Conservation (phyloP, 2,329 filamentous ascomycete genomes). For the Penicillium sclerotigenum region DNA sequence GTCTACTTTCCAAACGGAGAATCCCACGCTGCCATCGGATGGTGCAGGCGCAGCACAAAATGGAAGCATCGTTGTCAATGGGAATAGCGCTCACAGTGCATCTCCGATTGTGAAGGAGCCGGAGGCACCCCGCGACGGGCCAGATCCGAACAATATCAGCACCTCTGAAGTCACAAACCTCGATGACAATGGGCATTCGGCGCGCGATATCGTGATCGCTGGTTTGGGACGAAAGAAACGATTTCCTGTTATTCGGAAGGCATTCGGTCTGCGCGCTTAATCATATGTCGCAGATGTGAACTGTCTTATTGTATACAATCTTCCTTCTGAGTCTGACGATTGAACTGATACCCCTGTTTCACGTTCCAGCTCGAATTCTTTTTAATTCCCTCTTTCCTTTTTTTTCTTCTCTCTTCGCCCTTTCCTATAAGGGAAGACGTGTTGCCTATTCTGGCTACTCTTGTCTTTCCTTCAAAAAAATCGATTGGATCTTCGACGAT, state of each 20-base stretch:
- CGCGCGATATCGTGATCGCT: conserved; percentile 34
- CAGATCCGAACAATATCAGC: conserved; percentile 12
- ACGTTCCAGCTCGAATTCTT: background rate
- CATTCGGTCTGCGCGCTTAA: conserved; percentile 40
- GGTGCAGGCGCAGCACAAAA: conserved; percentile 3
- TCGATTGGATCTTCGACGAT: conserved; percentile 9
- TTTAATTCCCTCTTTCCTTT: conserved; percentile 7
- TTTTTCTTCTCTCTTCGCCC: background rate
- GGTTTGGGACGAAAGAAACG: conserved; percentile 45
- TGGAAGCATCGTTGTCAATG: conserved; percentile 12
- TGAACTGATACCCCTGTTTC: background rate
- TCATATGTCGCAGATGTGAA: background rate
- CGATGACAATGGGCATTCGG: conserved; percentile 15
- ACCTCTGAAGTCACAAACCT: conserved; percentile 13
- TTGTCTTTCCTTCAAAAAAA: background rate
- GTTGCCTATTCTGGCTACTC: background rate
- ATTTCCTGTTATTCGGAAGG: conserved; percentile 45
- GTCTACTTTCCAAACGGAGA: conserved; percentile 3
- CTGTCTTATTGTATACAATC: background rate
- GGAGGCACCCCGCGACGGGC: conserved; percentile 4
- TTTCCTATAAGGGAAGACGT: background rate
- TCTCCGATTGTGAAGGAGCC: conserved; percentile 8
- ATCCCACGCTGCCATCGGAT: background rate
- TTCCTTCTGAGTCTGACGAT: background rate
- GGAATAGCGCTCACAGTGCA: background rate